These are phyloP conservation scores for Fomitopsis pulvina DNA, from an alignment of 768 basidiomycete genomes.

Conservation along the genomic window DNA sequence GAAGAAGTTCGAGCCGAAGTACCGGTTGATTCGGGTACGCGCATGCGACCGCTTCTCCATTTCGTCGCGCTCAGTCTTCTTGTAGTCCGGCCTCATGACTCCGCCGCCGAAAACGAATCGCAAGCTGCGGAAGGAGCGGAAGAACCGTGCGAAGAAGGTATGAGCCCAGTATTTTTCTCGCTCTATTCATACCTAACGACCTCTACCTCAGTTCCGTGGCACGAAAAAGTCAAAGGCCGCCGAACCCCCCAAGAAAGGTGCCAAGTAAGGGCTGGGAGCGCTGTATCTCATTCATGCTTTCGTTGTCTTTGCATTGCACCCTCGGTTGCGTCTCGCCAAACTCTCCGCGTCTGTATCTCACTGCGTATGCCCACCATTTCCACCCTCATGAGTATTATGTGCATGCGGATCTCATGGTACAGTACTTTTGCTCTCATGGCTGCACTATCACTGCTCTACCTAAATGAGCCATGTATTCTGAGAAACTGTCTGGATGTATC, in stretches of 20 bases:
- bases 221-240: conserved; percentile 93
- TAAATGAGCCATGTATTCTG: no score
- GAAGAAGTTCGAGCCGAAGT: conserved; percentile 95
- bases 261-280: conserved; percentile 54
- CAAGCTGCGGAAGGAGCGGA: conserved; percentile 98
- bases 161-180: conserved; percentile 9
- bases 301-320: conserved; percentile 30
- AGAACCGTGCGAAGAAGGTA: conserved; percentile 99
- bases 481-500: no score
- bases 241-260: conserved; percentile 81
- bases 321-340: conserved; percentile 26
- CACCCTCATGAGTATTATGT: conserved; percentile 27
- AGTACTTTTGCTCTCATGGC: not conserved
- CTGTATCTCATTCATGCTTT: conserved; percentile 20
- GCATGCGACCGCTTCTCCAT: not conserved
- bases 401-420: conserved; percentile 19
- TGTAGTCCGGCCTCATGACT: conserved; percentile 55
- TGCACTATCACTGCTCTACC: not conserved
- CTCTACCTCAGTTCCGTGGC: conserved; percentile 67
- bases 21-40: conserved; percentile 91
- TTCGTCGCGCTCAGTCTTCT: not conserved
- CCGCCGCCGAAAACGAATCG: conserved; percentile 91
- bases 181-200: not conserved
- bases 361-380: conserved; percentile 31
- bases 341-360: conserved; percentile 33